phyloP scores from a whole-genome alignment of 352 stramenopile species.

The Plasmopara halstedii region DNA sequence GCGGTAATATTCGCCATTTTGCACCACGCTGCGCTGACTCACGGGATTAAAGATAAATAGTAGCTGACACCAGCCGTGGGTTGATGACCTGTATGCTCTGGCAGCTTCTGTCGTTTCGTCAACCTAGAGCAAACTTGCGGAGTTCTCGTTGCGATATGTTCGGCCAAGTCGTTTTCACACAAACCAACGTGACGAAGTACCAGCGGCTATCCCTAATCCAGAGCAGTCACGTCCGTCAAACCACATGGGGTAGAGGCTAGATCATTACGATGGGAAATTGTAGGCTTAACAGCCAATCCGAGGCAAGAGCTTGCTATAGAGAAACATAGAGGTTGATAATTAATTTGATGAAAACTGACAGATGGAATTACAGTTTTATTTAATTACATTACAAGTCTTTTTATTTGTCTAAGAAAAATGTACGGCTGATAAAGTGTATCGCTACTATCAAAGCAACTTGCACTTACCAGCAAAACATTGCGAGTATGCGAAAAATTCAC shows the following conservation, averaged over 20 bases:
- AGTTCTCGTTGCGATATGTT: slow-evolving; percentile 19
- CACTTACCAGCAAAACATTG: too few relatives aligned
- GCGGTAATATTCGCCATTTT: slow-evolving; percentile 32
- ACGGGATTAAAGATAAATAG: slow-evolving; percentile 12
- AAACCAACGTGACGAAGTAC: slow-evolving; percentile 7
- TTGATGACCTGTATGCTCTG: not conserved
- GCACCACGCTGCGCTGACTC: slow-evolving; percentile 1
- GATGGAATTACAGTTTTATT: too few relatives aligned
- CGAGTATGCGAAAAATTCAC: too few relatives aligned
- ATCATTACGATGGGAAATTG: slow-evolving; percentile 22
- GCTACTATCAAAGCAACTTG: too few relatives aligned
- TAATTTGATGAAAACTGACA: too few relatives aligned
- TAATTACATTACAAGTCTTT: too few relatives aligned
- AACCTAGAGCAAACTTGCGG: slow-evolving; percentile 6
- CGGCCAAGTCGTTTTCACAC: slow-evolving; percentile 5
- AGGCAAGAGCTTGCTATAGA: not conserved
- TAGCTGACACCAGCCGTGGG: not conserved
- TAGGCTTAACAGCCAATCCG: slow-evolving; percentile 12
- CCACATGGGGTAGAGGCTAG: slow-evolving; percentile 14
- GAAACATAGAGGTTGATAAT: too few relatives aligned
- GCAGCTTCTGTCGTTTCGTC: slow-evolving; percentile 3
- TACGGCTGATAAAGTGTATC: too few relatives aligned
- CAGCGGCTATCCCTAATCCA: slow-evolving; percentile 14
- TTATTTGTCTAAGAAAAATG: too few relatives aligned
- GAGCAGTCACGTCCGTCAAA: slow-evolving; percentile 19